Evolutionary conservation across 129 eudicot species (phyloP), one percentile per base, ranked within the genome.

Genomic region (Deinandra increscens): DNA sequence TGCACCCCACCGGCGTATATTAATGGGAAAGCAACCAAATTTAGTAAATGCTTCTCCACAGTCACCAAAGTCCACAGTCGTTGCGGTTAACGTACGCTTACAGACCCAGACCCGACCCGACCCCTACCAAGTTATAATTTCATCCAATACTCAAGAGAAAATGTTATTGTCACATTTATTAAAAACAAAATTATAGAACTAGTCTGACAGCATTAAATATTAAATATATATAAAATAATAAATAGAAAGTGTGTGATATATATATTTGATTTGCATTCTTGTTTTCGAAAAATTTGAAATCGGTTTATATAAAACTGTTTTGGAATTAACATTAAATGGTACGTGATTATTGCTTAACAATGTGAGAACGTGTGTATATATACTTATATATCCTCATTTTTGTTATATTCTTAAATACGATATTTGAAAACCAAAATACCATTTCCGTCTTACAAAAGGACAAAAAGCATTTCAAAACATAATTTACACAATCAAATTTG

Each of bases 1-100:
- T 73, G 74, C 78, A 75, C 83, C 80, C 73, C 87, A 78, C 79
- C 68, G 19, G 68, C 54, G 82, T 43, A 72, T 46, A 86, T 83
- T 81, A 83, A 86, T 81, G 82, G 70, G 80, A 79, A 84, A 81
- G 76, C 83, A 81, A 84, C 84, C 78, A 72, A 11, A 39, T 49
- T 22, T 55, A 83, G 70, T 79, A 75, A 86, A 81, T 86, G 84
- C 68, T 8, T 71, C 70, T 54, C 64, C 45, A 48, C 64, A 12
- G 0, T 56, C 72, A 70, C 68, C 46, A 37, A 17, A 68, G 71
- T 66, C 59, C 78, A 44, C 53, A 78, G 72, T 71, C 71, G 69
- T 75, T 4, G 39, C 39, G 73, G 79, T 15, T 74, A 79, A 26
- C 54, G 51, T 83, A 60, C 54, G 73, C 72, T 58, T 70, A 29